Percentiles rank a stretch among this genome's conserved stretches.
phyloP scores from a whole-genome alignment of 2,329 filamentous ascomycete species.

The Ophiocordyceps robertsii region DNA sequence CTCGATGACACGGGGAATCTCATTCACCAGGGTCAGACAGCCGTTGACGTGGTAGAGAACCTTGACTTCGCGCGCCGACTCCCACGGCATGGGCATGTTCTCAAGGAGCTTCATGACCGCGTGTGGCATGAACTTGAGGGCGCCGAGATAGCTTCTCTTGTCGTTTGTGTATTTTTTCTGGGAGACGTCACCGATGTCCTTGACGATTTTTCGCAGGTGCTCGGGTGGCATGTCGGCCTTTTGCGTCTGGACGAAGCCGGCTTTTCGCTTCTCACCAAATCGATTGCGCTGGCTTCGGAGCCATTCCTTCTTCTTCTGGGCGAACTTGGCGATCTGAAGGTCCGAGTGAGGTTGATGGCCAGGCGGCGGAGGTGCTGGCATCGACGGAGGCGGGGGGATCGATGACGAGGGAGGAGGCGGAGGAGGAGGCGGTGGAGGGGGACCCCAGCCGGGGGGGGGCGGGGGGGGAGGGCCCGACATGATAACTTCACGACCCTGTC shows the following conservation, averaged over 20 bases:
- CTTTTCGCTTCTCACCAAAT: constrained; percentile 94
- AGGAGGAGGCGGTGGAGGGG: constrained; percentile 37
- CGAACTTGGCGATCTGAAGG: constrained; percentile 82
- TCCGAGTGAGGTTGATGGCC: constrained; percentile 72
- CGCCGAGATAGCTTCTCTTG: constrained; percentile 94
- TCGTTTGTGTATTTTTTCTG: constrained; percentile 99
- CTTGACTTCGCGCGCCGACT: constrained; percentile 90
- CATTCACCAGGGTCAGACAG: constrained; percentile 91
- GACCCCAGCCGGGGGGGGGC: constrained; percentile 44
- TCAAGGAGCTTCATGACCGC: constrained; percentile 93
- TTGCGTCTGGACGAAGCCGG: constrained; percentile 92
- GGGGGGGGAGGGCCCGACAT: constrained; percentile 44
- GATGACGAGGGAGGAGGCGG: constrained; percentile 23
- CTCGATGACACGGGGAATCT: constrained; percentile 91
- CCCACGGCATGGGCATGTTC: constrained; percentile 99
- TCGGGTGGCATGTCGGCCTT: constrained; percentile 98
- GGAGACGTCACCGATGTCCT: constrained; percentile 96
- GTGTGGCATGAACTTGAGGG: constrained; percentile 98
- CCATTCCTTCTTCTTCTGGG: constrained; percentile 99
- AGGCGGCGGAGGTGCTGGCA: constrained; percentile 63
- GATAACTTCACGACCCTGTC: constrained; percentile 14
- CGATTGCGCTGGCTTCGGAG: constrained; percentile 78
- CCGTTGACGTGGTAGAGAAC: constrained; percentile 98
- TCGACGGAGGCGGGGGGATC: constrained; percentile 35
- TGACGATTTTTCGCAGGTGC: constrained; percentile 95